Evolutionary conservation across 1,284 basidiomycete genomes (phyloP).

Genomic region (Neotropicomus parvogracilis): DNA sequence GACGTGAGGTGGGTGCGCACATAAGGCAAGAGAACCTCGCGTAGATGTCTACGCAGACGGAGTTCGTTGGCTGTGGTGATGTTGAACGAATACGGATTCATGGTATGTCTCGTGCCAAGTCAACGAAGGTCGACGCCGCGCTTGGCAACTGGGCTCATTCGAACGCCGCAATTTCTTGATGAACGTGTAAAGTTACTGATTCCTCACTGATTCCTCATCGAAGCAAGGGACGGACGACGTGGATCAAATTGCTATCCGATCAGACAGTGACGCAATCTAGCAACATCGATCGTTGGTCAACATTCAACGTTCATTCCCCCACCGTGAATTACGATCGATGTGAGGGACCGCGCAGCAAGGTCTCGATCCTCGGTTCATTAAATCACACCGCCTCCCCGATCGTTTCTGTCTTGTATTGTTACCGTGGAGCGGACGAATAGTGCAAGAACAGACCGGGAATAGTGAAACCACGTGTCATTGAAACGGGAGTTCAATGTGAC

Average conservation of each 20-base stretch:
- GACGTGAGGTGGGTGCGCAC: slow-evolving; percentile 50
- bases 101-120: not conserved
- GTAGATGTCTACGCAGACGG: slow-evolving; percentile 47
- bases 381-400: slow-evolving; percentile 12
- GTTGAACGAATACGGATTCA: slow-evolving; percentile 20
- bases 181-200: not conserved
- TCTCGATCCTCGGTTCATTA: slow-evolving; percentile 6
- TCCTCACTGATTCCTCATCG: not conserved
- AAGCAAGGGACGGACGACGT: not conserved
- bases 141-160: too few relatives aligned
- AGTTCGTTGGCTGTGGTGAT: slow-evolving; percentile 23
- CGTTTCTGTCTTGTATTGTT: slow-evolving; percentile 1
- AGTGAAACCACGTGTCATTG: slow-evolving; percentile 5
- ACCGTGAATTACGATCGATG: not conserved
- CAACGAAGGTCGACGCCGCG: slow-evolving; percentile 10
- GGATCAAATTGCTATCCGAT: slow-evolving; percentile 1
- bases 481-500: not conserved
- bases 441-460: slow-evolving; percentile 5
- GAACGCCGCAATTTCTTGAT: slow-evolving; percentile 1
- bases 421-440: not conserved
- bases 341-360: not conserved
- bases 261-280: not conserved
- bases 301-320: too few relatives aligned
- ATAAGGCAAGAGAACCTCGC: slow-evolving; percentile 51
- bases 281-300: slow-evolving; percentile 1